Percentiles rank a stretch among this genome's conserved stretches.
Evolutionary conservation across 768 basidiomycete genomes (phyloP).

Genomic region (Russula olivacea): DNA sequence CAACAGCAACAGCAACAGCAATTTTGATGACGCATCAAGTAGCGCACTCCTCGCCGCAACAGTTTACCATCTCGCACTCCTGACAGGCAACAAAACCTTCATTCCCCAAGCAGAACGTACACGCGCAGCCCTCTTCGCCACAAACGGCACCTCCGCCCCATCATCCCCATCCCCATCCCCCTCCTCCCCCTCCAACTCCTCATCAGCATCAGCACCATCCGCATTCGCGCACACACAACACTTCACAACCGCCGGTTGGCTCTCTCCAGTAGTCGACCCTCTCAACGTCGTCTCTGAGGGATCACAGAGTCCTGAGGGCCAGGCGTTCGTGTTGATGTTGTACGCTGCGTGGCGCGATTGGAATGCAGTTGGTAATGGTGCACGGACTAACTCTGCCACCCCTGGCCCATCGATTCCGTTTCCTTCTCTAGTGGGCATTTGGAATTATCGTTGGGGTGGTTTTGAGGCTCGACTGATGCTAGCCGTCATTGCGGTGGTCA

Average conservation of each 20-base stretch:
- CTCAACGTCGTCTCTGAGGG: constrained; percentile 45
- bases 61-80: constrained; percentile 64
- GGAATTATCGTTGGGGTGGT: too few species aligned
- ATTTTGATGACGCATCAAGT: constrained; percentile 66
- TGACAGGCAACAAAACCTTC: constrained; percentile 44
- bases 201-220: neutral
- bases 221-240: constrained; percentile 30
- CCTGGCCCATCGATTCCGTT: too few species aligned
- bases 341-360: constrained; percentile 75
- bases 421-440: too few species aligned
- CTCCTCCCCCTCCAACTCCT: neutral
- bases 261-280: constrained; percentile 73
- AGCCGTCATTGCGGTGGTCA: neutral
- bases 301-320: constrained; percentile 58
- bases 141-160: neutral
- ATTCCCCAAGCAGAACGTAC: constrained; percentile 54
- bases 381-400: neutral
- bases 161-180: neutral
- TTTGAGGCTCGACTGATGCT: neutral
- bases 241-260: constrained; percentile 56
- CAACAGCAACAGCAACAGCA: constrained; percentile 38
- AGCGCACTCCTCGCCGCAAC: constrained; percentile 71
- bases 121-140: constrained; percentile 38
- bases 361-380: constrained; percentile 45
- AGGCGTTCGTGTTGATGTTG: constrained; percentile 75